Evolutionary conservation across 2,329 filamentous ascomycete genomes (phyloP).

Genomic region (Nannizzia gypsea): DNA sequence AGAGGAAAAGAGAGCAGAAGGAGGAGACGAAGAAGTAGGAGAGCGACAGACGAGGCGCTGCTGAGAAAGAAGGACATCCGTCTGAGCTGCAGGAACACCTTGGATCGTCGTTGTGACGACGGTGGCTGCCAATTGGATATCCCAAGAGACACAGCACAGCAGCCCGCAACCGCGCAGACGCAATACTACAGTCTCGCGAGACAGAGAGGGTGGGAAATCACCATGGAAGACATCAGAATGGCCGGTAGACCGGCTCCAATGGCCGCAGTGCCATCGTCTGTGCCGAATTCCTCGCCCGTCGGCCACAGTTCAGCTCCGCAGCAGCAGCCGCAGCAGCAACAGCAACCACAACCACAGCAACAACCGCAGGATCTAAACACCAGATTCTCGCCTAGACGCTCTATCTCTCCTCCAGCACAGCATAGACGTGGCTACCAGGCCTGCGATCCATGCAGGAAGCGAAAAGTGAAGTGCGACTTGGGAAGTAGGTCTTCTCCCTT

Average conservation of each 20-base stretch:
- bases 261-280: slow-evolving; percentile 5
- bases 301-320: background rate
- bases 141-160: background rate
- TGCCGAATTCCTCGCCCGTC: background rate
- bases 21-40: background rate
- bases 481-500: slow-evolving; percentile 33
- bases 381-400: slow-evolving; percentile 21
- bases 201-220: background rate
- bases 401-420: slow-evolving; percentile 25
- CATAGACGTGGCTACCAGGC: slow-evolving; percentile 40
- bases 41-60: background rate
- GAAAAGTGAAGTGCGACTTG: slow-evolving; percentile 40
- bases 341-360: background rate
- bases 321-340: slow-evolving; percentile 5
- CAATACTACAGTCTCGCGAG: background rate
- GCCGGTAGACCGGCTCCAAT: slow-evolving; percentile 6
- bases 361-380: slow-evolving; percentile 17
- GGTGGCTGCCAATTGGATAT: slow-evolving; percentile 1
- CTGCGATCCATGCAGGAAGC: slow-evolving; percentile 38
- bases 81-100: background rate
- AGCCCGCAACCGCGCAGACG: background rate
- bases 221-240: slow-evolving; percentile 11
- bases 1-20: background rate
- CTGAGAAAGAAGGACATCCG: background rate
- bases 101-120: slow-evolving; percentile 3